Conservation (phyloP, 1,139 yeast species). For the Zygosaccharomyces sapae region DNA sequence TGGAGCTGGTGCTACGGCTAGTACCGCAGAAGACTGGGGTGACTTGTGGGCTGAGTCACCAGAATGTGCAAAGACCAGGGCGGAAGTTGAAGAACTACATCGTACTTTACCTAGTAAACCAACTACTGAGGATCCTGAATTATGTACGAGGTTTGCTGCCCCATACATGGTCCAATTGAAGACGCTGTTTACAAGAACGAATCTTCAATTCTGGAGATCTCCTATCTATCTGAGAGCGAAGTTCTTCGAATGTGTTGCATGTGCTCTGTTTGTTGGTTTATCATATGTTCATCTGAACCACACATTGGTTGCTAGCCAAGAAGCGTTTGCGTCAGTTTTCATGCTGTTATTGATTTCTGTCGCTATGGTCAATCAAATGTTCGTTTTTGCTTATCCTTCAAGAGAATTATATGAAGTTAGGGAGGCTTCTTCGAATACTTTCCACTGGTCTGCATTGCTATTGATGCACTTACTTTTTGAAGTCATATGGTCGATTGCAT, state of each 20-base stretch:
- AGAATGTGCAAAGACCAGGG: constrained; percentile 38
- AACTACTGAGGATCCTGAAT: constrained; percentile 33
- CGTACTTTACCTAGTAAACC: constrained; percentile 28
- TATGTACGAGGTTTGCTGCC: constrained; percentile 39
- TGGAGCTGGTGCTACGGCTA: constrained; percentile 65
- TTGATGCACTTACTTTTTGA: constrained; percentile 43
- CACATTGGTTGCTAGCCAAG: constrained; percentile 45
- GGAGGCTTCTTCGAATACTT: constrained; percentile 59
- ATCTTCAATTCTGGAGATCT: constrained; percentile 48
- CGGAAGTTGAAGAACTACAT: constrained; percentile 39
- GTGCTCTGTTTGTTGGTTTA: constrained; percentile 51
- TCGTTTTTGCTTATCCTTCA: constrained; percentile 44
- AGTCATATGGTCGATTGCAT: constrained; percentile 44
- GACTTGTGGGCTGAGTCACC: constrained; percentile 46
- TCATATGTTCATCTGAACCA: constrained; percentile 43
- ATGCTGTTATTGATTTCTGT: constrained; percentile 51
- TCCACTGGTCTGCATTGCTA: constrained; percentile 51
- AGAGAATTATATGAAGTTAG: constrained; percentile 58
- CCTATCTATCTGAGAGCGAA: constrained; percentile 49
- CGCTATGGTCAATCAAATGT: constrained; percentile 55
- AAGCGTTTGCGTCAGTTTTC: constrained; percentile 52
- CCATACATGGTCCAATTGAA: constrained; percentile 40
- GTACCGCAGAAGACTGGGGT: constrained; percentile 45
- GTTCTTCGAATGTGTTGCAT: constrained; percentile 44
- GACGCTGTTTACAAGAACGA: constrained; percentile 41